A percentile compares a stretch with the other conserved stretches of the same genome.
phyloP scores from a whole-genome alignment of 192 early-diverging fungal genomes.

The Backusella australiensis region DNA sequence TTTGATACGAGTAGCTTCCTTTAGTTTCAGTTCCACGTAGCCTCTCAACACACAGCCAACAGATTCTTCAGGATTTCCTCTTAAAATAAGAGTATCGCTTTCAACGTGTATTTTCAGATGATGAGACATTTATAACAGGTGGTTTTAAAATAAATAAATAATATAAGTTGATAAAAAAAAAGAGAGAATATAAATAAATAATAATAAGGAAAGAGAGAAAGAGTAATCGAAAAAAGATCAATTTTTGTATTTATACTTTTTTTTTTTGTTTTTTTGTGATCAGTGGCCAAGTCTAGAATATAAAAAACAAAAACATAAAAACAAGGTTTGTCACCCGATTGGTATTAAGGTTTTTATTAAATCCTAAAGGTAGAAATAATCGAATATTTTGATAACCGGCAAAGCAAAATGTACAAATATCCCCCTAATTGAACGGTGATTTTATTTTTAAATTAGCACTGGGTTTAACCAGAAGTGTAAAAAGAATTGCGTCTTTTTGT shows the following conservation, averaged over 20 bases:
- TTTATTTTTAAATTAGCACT: background rate
- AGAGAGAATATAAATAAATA: background rate
- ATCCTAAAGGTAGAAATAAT: background rate
- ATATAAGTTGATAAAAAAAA: background rate
- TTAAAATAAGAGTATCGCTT: slow-evolving; percentile 29
- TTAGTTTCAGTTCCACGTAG: slow-evolving; percentile 41
- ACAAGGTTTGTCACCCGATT: slow-evolving; percentile 1
- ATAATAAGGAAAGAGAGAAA: background rate
- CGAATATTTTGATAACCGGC: background rate
- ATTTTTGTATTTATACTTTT: background rate
- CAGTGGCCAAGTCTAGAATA: background rate
- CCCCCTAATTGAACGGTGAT: background rate
- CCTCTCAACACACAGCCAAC: slow-evolving; percentile 52
- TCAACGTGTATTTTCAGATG: slow-evolving; percentile 38
- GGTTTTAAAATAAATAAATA: background rate
- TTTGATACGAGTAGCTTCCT: slow-evolving; percentile 48
- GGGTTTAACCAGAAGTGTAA: background rate
- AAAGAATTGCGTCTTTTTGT: background rate
- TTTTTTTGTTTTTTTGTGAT: background rate
- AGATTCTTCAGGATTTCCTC: slow-evolving; percentile 39
- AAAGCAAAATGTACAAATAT: background rate
- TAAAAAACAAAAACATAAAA: background rate
- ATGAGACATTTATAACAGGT: background rate
- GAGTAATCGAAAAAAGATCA: background rate
- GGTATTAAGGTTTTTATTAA: slow-evolving; percentile 6